Conservation (phyloP, 352 stramenopile species). For the Vaucheria bursata region DNA sequence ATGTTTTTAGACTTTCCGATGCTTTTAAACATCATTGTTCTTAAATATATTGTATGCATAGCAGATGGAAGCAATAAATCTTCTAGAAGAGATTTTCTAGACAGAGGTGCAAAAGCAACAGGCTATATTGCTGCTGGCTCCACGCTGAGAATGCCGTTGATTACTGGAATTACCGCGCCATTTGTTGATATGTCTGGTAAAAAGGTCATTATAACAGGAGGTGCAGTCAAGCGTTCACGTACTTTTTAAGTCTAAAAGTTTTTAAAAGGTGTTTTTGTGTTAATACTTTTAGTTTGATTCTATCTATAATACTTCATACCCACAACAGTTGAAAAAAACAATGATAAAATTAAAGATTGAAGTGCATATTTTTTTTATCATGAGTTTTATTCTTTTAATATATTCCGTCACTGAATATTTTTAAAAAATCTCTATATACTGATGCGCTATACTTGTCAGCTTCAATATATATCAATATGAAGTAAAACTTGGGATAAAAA, state of each 20-base stretch:
- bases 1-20: no score
- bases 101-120: background rate
- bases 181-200: conserved; percentile 4
- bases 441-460: no score
- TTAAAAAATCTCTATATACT: no score
- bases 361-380: background rate
- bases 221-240: background rate
- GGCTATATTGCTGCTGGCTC: background rate
- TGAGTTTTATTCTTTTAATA: no score
- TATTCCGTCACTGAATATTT: no score
- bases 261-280: background rate
- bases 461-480: no score
- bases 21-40: no score
- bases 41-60: no score
- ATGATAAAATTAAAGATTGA: background rate
- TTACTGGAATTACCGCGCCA: background rate
- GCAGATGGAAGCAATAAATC: no score
- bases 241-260: background rate
- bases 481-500: no score
- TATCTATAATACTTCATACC: background rate
- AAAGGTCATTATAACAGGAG: conserved; percentile 3
- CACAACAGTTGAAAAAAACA: background rate
- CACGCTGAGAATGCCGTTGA: background rate
- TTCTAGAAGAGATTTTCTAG: background rate
- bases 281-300: background rate